These are phyloP conservation scores for Monilinia laxa DNA, from an alignment of 2,329 filamentous ascomycete genomes.

Conservation along the genomic window DNA sequence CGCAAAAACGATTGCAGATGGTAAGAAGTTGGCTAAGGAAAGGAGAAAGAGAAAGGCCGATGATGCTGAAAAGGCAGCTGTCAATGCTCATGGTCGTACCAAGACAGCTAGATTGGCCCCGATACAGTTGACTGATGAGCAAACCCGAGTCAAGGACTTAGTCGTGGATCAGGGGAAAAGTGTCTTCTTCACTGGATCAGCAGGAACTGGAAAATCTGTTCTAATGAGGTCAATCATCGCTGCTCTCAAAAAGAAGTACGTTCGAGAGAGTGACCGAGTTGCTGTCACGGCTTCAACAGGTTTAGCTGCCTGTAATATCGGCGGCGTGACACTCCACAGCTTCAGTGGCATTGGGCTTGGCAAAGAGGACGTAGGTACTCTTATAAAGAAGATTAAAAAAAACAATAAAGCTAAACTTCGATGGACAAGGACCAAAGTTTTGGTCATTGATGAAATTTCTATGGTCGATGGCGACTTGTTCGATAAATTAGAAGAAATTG, in stretches of 20 bases:
- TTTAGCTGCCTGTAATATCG: slow-evolving; percentile 93
- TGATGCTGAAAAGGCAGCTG: slow-evolving; percentile 47
- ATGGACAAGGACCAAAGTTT: slow-evolving; percentile 83
- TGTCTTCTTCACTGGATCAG: slow-evolving; percentile 97
- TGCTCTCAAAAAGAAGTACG: slow-evolving; percentile 73
- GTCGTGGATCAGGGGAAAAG: slow-evolving; percentile 80
- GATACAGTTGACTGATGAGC: slow-evolving; percentile 72
- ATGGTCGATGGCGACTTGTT: slow-evolving; percentile 98
- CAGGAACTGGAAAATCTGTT: slow-evolving; percentile 95
- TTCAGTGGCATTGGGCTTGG: slow-evolving; percentile 94
- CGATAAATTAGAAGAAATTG: slow-evolving; percentile 90
- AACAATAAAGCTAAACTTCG: slow-evolving; percentile 85
- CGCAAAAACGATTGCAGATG: slow-evolving; percentile 72
- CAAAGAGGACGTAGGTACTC: slow-evolving; percentile 76
- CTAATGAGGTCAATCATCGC: slow-evolving; percentile 89
- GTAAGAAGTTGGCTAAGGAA: slow-evolving; percentile 71
- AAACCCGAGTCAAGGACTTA: slow-evolving; percentile 77
- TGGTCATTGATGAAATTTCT: slow-evolving; percentile 93
- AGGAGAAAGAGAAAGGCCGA: slow-evolving; percentile 52
- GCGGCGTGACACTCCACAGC: slow-evolving; percentile 91
- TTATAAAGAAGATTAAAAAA: slow-evolving; percentile 87
- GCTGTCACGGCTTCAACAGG: slow-evolving; percentile 96
- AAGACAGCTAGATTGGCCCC: slow-evolving; percentile 42
- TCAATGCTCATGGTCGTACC: slow-evolving; percentile 44
- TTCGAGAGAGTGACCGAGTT: slow-evolving; percentile 75